phyloP scores from a whole-genome alignment of 768 basidiomycete species.

The Collybiopsis luxurians region DNA sequence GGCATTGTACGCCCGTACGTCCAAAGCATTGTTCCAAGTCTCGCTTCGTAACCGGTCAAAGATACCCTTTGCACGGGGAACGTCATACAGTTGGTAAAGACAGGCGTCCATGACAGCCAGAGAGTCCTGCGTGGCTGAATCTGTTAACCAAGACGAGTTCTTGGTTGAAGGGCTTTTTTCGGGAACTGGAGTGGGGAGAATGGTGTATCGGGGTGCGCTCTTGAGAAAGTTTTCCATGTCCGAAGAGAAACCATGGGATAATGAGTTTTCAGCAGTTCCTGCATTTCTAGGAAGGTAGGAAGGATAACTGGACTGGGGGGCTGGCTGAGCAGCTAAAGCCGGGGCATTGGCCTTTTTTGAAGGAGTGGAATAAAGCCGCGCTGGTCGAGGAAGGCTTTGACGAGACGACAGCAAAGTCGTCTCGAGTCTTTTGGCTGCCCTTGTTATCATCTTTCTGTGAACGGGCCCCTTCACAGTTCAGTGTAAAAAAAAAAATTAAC shows the following conservation, averaged over 20 bases:
- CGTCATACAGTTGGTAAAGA: conserved; percentile 70
- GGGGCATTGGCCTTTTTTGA: conserved; percentile 54
- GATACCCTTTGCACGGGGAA: conserved; percentile 70
- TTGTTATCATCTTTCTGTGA: conserved; percentile 32
- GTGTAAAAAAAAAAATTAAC: background rate
- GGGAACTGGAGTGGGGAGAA: conserved; percentile 69
- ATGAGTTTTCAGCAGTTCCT: background rate
- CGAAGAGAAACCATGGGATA: conserved; percentile 10
- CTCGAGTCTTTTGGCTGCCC: conserved; percentile 37
- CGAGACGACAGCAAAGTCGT: conserved; percentile 58
- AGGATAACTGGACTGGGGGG: conserved; percentile 36
- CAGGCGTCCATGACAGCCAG: conserved; percentile 84
- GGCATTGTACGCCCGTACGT: conserved; percentile 59
- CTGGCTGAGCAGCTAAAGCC: conserved; percentile 41
- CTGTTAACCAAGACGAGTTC: conserved; percentile 56
- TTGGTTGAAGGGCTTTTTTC: conserved; percentile 34
- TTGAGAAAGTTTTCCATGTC: conserved; percentile 53
- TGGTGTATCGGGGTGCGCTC: conserved; percentile 45
- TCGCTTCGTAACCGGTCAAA: conserved; percentile 59
- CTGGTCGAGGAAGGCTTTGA: conserved; percentile 65
- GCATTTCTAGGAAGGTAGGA: conserved; percentile 28
- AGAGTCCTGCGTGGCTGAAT: conserved; percentile 65
- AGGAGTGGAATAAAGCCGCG: conserved; percentile 68
- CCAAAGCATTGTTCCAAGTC: conserved; percentile 27
- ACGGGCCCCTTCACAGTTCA: background rate